phyloP scores from a whole-genome alignment of 2,329 filamentous ascomycete genomes.

The Aspergillus texensis region DNA sequence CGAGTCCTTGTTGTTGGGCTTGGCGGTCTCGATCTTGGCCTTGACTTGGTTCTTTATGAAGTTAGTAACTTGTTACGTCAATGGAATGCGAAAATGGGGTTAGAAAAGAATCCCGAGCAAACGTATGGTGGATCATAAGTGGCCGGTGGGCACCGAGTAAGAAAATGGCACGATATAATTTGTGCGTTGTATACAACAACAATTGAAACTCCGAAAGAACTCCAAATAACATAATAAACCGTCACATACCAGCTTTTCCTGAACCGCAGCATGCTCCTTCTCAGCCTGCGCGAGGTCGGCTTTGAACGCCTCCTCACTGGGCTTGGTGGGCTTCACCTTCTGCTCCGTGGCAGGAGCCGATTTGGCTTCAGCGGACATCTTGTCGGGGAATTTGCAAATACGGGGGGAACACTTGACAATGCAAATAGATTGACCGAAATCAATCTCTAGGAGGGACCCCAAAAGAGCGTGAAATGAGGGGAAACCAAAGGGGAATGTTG shows the following conservation, averaged over 20 bases:
- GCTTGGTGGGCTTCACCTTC: conserved; percentile 73
- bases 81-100: conserved; percentile 3
- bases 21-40: conserved; percentile 81
- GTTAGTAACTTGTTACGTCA: conserved; percentile 17
- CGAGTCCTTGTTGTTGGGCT: conserved; percentile 79
- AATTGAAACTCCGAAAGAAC: conserved; percentile 2
- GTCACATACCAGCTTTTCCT: conserved; percentile 64
- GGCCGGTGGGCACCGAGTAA: no score
- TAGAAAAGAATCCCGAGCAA: not conserved
- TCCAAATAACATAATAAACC: conserved; percentile 4
- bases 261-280: conserved; percentile 79
- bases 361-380: conserved; percentile 39
- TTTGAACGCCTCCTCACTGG: conserved; percentile 84
- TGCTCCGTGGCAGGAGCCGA: conserved; percentile 39
- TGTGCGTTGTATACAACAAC: conserved; percentile 5
- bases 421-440: conserved; percentile 1
- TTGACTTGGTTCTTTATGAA: conserved; percentile 79
- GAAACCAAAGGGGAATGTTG: conserved; percentile 15
- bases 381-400: conserved; percentile 5
- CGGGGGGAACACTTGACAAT: conserved; percentile 4
- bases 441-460: conserved; percentile 10
- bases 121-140: not conserved
- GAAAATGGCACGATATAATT: no score
- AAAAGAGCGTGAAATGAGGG: conserved; percentile 15
- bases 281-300: conserved; percentile 76